A percentile compares a stretch with the other conserved stretches of the same genome.
These are phyloP conservation scores for Gossypium anomalum DNA, from an alignment of 345 rosid genomes.

Conservation along the genomic window DNA sequence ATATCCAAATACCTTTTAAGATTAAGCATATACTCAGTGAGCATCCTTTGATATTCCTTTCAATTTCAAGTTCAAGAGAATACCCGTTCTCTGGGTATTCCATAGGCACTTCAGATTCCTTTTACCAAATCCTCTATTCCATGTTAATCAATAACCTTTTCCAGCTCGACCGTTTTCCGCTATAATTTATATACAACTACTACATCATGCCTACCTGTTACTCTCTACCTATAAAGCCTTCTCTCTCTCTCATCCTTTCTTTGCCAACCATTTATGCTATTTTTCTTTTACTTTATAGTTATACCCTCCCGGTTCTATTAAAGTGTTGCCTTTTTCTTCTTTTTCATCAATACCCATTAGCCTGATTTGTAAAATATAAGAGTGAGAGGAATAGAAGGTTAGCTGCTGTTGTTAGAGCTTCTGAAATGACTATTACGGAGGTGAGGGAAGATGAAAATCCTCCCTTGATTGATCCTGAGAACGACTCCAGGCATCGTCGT, in stretches of 20 bases:
- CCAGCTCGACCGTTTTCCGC: neutral
- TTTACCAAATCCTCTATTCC: neutral
- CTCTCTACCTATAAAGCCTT: constrained; percentile 54
- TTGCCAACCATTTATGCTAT: constrained; percentile 8
- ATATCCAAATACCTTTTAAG: neutral
- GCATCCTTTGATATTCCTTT: constrained; percentile 7
- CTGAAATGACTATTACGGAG: constrained; percentile 53
- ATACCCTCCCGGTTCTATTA: constrained; percentile 21
- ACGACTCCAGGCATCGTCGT: constrained; percentile 58
- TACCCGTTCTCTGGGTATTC: constrained; percentile 14
- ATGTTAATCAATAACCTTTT: neutral
- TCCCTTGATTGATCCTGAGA: constrained; percentile 51
- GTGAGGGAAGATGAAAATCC: constrained; percentile 38
- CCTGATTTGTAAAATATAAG: constrained; percentile 22
- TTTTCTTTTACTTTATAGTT: constrained; percentile 13
- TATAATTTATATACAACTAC: constrained; percentile 4
- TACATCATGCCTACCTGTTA: constrained; percentile 23
- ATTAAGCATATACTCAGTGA: constrained; percentile 14
- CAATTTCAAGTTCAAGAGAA: constrained; percentile 7
- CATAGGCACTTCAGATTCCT: constrained; percentile 19
- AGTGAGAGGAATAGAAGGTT: constrained; percentile 11
- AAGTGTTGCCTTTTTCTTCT: constrained; percentile 22
- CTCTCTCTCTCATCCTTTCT: constrained; percentile 22
- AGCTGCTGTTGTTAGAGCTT: constrained; percentile 26
- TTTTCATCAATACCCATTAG: constrained; percentile 30